Conservation (phyloP, 192 early-diverging fungal species). For the Backusella tuberculispora region DNA sequence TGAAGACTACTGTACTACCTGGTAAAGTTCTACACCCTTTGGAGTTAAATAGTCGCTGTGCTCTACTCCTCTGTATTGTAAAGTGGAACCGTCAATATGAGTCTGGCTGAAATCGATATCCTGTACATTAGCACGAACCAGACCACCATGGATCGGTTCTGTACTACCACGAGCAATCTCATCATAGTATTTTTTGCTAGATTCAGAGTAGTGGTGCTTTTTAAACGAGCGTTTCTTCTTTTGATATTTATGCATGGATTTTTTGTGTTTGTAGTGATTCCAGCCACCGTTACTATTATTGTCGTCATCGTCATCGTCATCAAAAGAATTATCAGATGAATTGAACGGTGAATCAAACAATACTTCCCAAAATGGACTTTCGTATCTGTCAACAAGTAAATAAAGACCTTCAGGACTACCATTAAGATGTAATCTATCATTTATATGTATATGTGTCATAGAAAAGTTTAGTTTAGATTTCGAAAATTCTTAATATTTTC, state of each 20-base stretch:
- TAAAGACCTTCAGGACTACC: conserved; percentile 40
- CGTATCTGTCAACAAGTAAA: conserved; percentile 47
- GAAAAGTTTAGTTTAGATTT: background rate
- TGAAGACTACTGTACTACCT: background rate
- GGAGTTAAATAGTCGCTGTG: background rate
- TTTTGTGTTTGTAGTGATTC: background rate
- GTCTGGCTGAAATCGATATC: background rate
- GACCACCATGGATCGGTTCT: background rate
- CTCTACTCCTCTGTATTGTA: background rate
- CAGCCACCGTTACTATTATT: background rate
- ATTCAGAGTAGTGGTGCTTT: background rate
- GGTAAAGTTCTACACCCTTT: background rate
- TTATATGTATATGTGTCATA: background rate
- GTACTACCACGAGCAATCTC: background rate
- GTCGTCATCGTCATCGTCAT: background rate
- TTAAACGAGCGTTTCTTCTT: background rate
- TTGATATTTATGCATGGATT: background rate
- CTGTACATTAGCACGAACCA: background rate
- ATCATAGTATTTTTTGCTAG: background rate
- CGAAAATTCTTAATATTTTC: background rate
- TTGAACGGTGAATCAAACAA: background rate
- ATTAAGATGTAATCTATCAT: conserved; percentile 41
- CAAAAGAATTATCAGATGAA: background rate
- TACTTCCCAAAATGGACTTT: conserved; percentile 43
- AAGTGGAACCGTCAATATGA: background rate